Evolutionary conservation across 768 basidiomycete genomes (phyloP).

Genomic region (Punctularia strigosozonata): DNA sequence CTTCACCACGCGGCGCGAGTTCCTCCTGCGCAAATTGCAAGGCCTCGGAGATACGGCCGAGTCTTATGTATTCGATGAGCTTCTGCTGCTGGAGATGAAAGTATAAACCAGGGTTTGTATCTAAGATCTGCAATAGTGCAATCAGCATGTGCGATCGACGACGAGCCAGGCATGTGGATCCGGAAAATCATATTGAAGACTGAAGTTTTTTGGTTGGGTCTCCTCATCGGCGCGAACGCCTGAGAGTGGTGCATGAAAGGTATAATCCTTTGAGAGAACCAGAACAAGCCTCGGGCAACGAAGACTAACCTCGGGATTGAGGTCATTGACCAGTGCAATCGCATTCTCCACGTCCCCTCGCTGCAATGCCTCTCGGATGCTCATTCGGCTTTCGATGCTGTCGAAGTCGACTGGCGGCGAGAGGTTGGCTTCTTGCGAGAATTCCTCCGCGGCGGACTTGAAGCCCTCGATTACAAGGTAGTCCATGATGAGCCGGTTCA

Average conservation of each 20-base stretch:
- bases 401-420: constrained; percentile 75
- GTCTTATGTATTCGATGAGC: constrained; percentile 88
- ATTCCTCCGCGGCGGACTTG: constrained; percentile 91
- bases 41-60: constrained; percentile 67
- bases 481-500: constrained; percentile 92
- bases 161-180: constrained; percentile 12
- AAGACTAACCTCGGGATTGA: constrained; percentile 86
- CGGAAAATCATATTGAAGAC: constrained; percentile 85
- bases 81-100: constrained; percentile 95
- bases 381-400: constrained; percentile 88
- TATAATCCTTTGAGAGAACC: constrained; percentile 60
- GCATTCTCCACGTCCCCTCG: constrained; percentile 93
- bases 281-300: constrained; percentile 4
- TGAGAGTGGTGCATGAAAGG: constrained; percentile 99
- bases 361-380: constrained; percentile 87
- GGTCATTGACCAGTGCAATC: constrained; percentile 88
- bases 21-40: constrained; percentile 88
- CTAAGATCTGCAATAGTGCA: constrained; percentile 62
- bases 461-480: constrained; percentile 97
- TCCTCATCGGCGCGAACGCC: constrained; percentile 79
- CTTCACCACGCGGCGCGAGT: constrained; percentile 89
- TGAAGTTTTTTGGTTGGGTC: constrained; percentile 74
- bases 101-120: constrained; percentile 86
- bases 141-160: constrained; percentile 7
- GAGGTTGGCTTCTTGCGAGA: constrained; percentile 79